Base-by-base conservation (phyloP, 1,139 yeast genomes). In the Protomyces pachydermus region DNA sequence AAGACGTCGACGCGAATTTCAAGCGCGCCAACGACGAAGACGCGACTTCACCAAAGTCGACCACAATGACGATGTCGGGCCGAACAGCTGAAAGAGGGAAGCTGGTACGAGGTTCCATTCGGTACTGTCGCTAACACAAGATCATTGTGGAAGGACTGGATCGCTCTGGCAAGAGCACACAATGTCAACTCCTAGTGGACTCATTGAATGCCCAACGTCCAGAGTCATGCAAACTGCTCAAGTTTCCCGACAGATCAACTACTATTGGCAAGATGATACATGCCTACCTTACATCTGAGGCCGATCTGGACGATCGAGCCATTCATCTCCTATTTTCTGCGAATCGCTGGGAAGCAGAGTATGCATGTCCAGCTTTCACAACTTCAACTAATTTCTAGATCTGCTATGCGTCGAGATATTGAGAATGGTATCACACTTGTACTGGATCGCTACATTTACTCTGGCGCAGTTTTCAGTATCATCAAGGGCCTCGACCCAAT, bases 131-230 rank as follows among this genome's bases (percentile, higher is more conserved):
- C 48, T 42, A 20, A 42, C 25, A 16, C 1, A 1, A 42, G 60
- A 86, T 95, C 32, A 81, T 90, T 5, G 80, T 95, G 3, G 99
- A 95, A 75, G 99, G 99, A 0, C 82, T 93, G 1, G 99, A 95
- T 73, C 78, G 98, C 61, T 87, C 98, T 0, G 99, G 99, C 0
- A 95, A 95, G 73, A 84, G 97, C 0, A 91, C 98, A 0, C 98
- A 95, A 74, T 86, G 93, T 2, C 77, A 76, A 2, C 70, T 76
- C 9, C 3, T 76, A 89, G 9, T 68, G 76, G 3, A 66, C 68
- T 2, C 39, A 50, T n/a, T 51, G 16, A 28, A 38, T 39, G 46
- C 20, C 35, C 34, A 25, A 9, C n/a, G 23, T 14, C 37, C 23
- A 35, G 37, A 48, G 25, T 20, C 51, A 2, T 14, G 54, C 8